phyloP scores from a whole-genome alignment of 495 filamentous ascomycete species.

The Trichoderma orchidacearum region DNA sequence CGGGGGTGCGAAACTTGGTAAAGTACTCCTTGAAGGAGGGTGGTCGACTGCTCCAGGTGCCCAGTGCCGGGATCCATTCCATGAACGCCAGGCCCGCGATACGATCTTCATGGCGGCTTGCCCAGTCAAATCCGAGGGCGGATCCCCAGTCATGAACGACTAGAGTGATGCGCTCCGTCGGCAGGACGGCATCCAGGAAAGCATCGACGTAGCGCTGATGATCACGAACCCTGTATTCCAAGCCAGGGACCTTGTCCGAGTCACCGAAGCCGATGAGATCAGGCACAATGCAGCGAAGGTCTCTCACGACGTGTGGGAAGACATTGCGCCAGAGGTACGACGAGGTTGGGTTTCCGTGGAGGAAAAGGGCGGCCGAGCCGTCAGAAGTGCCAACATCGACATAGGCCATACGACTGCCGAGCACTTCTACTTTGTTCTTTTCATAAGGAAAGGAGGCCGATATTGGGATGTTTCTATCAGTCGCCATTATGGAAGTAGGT shows the following conservation, averaged over 20 bases:
- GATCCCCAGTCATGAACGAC: background rate
- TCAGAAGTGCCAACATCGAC: background rate
- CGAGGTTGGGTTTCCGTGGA: background rate
- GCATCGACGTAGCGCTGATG: background rate
- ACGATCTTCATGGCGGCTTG: background rate
- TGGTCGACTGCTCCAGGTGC: background rate
- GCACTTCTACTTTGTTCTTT: background rate
- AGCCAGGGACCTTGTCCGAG: background rate
- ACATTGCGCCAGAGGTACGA: background rate
- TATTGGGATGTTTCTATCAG: background rate
- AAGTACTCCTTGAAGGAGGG: background rate
- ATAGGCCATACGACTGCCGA: background rate
- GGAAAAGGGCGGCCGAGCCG: background rate
- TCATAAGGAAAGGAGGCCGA: background rate
- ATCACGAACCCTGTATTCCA: background rate
- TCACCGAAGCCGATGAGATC: background rate
- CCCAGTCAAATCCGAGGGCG: background rate
- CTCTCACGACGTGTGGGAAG: background rate
- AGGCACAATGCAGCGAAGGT: background rate
- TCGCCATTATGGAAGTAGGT: background rate
- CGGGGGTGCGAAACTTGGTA: background rate
- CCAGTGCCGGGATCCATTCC: background rate
- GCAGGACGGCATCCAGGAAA: background rate
- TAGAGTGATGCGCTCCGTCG: background rate
- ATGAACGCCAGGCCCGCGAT: background rate